phyloP scores from a whole-genome alignment of 2,329 filamentous ascomycete genomes.

The Grosmannia serpens region DNA sequence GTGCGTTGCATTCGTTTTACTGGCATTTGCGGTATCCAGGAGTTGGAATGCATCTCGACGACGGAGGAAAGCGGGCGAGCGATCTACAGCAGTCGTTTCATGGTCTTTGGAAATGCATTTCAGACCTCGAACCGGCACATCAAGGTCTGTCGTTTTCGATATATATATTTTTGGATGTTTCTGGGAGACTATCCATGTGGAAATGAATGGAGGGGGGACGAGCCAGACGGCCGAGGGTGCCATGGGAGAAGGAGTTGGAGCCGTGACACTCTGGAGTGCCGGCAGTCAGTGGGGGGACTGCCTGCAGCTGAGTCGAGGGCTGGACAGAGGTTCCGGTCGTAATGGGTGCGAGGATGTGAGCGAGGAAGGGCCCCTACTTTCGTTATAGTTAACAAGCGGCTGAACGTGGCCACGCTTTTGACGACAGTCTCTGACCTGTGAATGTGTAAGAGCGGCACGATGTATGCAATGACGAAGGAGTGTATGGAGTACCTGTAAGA shows the following conservation, averaged over 20 bases:
- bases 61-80: slow-evolving; percentile 3
- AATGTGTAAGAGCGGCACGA: too few relatives aligned
- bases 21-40: slow-evolving; percentile 5
- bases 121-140: not conserved
- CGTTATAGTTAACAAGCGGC: not conserved
- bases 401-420: not conserved
- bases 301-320: not conserved
- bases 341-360: slow-evolving; percentile 11
- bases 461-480: too few relatives aligned
- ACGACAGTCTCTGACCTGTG: not conserved
- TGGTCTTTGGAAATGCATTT: not conserved
- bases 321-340: slow-evolving; percentile 7
- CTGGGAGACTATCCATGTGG: slow-evolving; percentile 2
- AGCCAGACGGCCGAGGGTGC: not conserved
- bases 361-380: not conserved
- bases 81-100: slow-evolving; percentile 6
- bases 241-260: not conserved
- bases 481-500: too few relatives aligned
- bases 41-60: slow-evolving; percentile 7
- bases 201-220: not conserved
- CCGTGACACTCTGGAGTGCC: not conserved
- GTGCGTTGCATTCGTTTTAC: slow-evolving; percentile 11
- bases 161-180: slow-evolving; percentile 2
- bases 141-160: slow-evolving; percentile 1
- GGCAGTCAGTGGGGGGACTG: not conserved